Percentiles rank a stretch among this genome's conserved stretches.
These are phyloP conservation scores for Schizophyllum amplum DNA, from an alignment of 1,284 basidiomycete genomes.

Conservation along the genomic window DNA sequence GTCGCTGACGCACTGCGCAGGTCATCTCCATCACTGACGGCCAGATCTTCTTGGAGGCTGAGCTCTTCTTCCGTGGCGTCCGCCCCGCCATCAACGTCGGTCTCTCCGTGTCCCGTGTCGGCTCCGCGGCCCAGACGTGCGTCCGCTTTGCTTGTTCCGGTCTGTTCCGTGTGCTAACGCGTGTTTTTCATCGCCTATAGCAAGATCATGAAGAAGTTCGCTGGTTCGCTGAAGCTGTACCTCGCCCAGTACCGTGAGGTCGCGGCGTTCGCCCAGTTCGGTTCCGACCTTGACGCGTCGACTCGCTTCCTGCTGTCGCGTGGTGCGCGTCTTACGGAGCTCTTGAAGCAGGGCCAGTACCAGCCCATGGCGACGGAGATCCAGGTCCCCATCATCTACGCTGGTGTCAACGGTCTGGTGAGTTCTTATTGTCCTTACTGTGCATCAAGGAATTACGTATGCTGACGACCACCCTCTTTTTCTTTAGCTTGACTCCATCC, in stretches of 20 bases:
- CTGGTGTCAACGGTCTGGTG: conserved; percentile 97
- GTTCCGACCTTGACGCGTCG: conserved; percentile 98
- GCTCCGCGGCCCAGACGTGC: conserved; percentile 97
- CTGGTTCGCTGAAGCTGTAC: conserved; percentile 99
- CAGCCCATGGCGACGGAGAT: conserved; percentile 88
- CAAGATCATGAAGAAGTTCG: conserved; percentile 99
- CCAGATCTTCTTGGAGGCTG: conserved; percentile 99
- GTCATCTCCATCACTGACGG: conserved; percentile 98
- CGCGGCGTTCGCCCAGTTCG: conserved; percentile 98
- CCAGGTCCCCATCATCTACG: conserved; percentile 98
- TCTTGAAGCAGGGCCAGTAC: conserved; percentile 99
- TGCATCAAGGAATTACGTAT: neutral
- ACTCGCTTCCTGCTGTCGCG: conserved; percentile 95
- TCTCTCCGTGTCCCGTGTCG: conserved; percentile 99
- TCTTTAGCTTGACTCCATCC: conserved; percentile 76
- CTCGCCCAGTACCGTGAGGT: conserved; percentile 99
- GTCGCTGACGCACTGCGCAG: conserved; percentile 24
- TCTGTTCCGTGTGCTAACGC: neutral
- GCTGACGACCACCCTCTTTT: conserved; percentile 7
- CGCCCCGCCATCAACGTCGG: conserved; percentile 99
- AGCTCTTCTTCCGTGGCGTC: conserved; percentile 99
- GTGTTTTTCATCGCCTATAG: conserved; percentile 27
- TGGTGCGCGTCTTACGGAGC: conserved; percentile 97
- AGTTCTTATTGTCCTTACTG: conserved; percentile 21
- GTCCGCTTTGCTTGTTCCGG: conserved; percentile 18